Base-by-base conservation (phyloP, 2,329 filamentous ascomycete species). In the Paracorniculantispora psalliotae region DNA sequence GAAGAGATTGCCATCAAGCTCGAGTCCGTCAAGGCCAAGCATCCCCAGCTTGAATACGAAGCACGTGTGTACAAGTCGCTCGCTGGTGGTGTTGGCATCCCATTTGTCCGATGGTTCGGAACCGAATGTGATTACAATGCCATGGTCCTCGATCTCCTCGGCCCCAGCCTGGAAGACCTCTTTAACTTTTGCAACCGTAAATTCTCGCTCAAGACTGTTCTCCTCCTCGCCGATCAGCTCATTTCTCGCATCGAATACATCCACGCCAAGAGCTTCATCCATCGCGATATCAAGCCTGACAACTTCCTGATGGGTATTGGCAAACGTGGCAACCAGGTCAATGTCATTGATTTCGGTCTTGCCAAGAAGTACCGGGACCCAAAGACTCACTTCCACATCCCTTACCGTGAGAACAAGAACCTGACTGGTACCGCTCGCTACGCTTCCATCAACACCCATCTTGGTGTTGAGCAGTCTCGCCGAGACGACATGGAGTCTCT, bases 121-220 rank as follows among this genome's bases (percentile, higher is more conserved):
- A 97, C 93, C 62, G 94, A 99, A 79, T 97, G 93, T 77, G 94
- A 97, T 80, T 97, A 99, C 86, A 97, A 99, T 78, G 94, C 94
- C 75, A 97, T 99, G 94, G 94, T 99, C 55, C 86, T 97, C 65
- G 94, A 99, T 72, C 87, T 99, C 26, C 89, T 99, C 60, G 94
- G 94, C 41, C 94, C 94, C 66, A 94, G 89, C 71, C 79, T 99
- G 76, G 94, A 99, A 78, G 94, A 99, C 73, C 84, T 99, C 35
- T 99, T 99, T 90, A 97, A 99, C 85, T 97, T 97, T 77, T 99
- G 94, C 87, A 97, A 97, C 87, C 90, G 94, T 76, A 97, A 97
- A 76, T 99, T 97, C 81, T 97, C 94, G 13, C 80, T 99, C 67
- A 99, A 99, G 88, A 99, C 94, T 1, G 94, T 99, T 28, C 84